A percentile compares a stretch with the other conserved stretches of the same genome.
Conservation (phyloP, 306 rosid species). For the Corylus americana region DNA sequence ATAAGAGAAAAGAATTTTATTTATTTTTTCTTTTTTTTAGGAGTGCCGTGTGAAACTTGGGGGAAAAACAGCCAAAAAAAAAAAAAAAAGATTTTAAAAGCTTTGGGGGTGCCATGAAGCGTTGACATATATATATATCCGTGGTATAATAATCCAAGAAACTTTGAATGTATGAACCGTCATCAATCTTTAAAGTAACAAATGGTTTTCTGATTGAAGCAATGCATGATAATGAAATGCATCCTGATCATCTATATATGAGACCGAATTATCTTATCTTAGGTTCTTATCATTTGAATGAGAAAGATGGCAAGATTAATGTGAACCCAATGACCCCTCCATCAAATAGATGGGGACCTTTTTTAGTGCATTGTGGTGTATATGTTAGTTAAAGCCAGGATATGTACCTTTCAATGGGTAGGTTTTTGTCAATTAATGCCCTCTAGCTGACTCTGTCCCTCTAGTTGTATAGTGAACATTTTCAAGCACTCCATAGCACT, state of each 20-base stretch:
- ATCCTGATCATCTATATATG: not conserved
- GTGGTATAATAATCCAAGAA: not conserved
- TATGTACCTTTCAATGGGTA: not conserved
- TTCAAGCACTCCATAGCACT: not conserved
- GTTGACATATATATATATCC: not conserved
- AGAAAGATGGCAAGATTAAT: not conserved
- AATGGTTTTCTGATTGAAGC: not conserved
- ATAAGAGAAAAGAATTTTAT: too few species aligned
- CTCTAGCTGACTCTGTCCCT: not conserved
- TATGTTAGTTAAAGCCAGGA: not conserved
- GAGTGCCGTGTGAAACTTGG: too few species aligned
- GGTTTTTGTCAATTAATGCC: constrained; percentile 2
- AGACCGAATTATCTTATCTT: not conserved
- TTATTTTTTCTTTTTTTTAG: too few species aligned
- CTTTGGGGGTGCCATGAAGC: too few species aligned
- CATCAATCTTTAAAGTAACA: not conserved
- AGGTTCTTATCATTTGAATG: not conserved
- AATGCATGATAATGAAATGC: not conserved
- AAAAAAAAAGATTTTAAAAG: too few species aligned
- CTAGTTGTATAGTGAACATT: not conserved
- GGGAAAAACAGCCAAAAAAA: too few species aligned
- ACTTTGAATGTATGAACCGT: not conserved
- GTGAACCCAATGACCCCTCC: not conserved
- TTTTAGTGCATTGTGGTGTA: not conserved
- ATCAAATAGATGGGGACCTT: not conserved